Evolutionary conservation across 768 basidiomycete genomes (phyloP).

Genomic region (Psilocybe cubensis): DNA sequence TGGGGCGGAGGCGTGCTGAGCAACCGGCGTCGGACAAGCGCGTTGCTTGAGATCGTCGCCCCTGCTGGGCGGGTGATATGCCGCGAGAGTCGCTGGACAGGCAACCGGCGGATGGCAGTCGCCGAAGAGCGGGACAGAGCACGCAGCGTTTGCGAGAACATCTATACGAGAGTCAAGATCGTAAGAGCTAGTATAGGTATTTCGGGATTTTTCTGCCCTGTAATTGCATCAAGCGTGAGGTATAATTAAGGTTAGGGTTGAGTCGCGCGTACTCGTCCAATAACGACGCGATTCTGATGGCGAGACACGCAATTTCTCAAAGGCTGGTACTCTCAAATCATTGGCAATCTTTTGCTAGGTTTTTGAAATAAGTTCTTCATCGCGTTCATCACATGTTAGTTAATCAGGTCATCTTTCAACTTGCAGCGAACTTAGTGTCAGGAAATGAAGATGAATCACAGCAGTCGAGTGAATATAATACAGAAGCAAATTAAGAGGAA

Average conservation of each 20-base stretch:
- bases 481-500: not conserved
- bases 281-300: conserved; percentile 8
- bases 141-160: conserved; percentile 31
- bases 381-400: too few relatives aligned
- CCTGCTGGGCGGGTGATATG: not conserved
- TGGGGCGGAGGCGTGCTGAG: conserved; percentile 61
- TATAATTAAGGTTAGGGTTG: conserved; percentile 32
- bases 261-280: not conserved
- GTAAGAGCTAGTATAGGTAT: not conserved
- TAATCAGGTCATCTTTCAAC: too few relatives aligned
- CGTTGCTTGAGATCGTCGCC: not conserved
- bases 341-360: too few relatives aligned
- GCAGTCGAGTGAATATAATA: not conserved
- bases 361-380: too few relatives aligned
- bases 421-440: too few relatives aligned
- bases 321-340: not conserved
- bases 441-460: too few relatives aligned
- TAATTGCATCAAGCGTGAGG: not conserved
- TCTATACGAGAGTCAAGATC: conserved; percentile 11
- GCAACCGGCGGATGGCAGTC: conserved; percentile 19
- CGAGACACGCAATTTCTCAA: conserved; percentile 10
- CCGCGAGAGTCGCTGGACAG: conserved; percentile 12
- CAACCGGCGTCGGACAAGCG: conserved; percentile 29
- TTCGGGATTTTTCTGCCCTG: not conserved
- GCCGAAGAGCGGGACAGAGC: conserved; percentile 27